Base-by-base conservation (phyloP, 805 yeast genomes). In the Wickerhamiella domercqiae region DNA sequence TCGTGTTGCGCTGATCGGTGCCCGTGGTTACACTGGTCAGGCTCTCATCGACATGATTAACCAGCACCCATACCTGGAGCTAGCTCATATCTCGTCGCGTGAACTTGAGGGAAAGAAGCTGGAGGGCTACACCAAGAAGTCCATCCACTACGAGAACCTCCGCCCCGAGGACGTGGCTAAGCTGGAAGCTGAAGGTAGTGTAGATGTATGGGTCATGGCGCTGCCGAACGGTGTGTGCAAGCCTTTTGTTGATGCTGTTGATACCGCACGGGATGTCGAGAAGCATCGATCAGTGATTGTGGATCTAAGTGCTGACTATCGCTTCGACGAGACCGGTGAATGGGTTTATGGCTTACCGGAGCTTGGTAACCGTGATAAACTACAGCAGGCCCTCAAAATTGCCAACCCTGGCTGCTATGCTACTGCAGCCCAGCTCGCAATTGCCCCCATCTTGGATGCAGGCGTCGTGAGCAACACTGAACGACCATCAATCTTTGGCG, bases 391-490 rank as follows among this genome's bases (percentile, higher is more conserved):
- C 15, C 67, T 70, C 52, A 81, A 79, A 56, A 80, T 90, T 44
- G 77, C 96, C 4, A 90, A 90, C 62, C 99, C 99, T 2, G 99
- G 98, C 34, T 90, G 99, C 66, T 90, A 86, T 57, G 96, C 98
- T n/a, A 90, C 99, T 33, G 96, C 93, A 41, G 90, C 96, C 11
- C 97, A 90, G 65, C 61, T 84, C 19, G 86, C 94, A 11, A 76
- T 90, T 55, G 75, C 87, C 34, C 99, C 98, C 25, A 64, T 90
- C 50, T 60, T 69, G n/a, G 31, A 19, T 18, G 34, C 36, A 14
- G 28, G 34, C 17, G 72, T 75, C 35, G 71, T 71, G 52, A 65
- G 75, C 29, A 43, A 44, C 20, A 61, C 64, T 11, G 90, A 90
- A 25, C 64, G 68, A 21, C 97, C 99, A 36, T 65, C 83, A 3